A percentile compares a stretch with the other conserved stretches of the same genome.
phyloP scores from a whole-genome alignment of 495 filamentous ascomycete species.

The Hyaloscypha bicolor region DNA sequence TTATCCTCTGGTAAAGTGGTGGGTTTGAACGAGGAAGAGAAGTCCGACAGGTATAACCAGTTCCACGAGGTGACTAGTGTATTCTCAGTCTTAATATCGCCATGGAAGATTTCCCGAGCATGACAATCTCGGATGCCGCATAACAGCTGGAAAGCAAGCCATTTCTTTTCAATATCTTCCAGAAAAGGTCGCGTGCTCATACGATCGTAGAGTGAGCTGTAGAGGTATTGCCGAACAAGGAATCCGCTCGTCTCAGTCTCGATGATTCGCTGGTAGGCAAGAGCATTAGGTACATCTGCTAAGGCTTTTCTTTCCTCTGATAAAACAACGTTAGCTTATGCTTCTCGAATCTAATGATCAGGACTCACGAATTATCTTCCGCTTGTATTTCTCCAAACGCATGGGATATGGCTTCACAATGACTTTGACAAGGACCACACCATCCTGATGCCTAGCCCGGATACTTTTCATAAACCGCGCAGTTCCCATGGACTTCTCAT shows the following conservation, averaged over 20 bases:
- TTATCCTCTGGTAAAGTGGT: slow-evolving; percentile 96
- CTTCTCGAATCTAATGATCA: not conserved
- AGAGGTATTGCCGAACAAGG: slow-evolving; percentile 92
- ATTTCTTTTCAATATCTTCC: slow-evolving; percentile 98
- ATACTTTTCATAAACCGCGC: slow-evolving; percentile 98
- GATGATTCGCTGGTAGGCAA: slow-evolving; percentile 85
- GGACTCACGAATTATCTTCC: slow-evolving; percentile 69
- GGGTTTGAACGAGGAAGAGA: slow-evolving; percentile 93
- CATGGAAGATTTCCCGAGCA: slow-evolving; percentile 86
- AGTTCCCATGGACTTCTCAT: slow-evolving; percentile 90
- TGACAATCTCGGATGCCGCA: slow-evolving; percentile 94
- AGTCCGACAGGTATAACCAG: slow-evolving; percentile 97
- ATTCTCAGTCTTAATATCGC: slow-evolving; percentile 98
- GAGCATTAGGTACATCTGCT: slow-evolving; percentile 84
- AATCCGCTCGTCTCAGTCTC: slow-evolving; percentile 91
- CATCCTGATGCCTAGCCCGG: slow-evolving; percentile 84
- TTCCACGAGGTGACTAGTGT: slow-evolving; percentile 98
- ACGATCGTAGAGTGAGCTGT: slow-evolving; percentile 96
- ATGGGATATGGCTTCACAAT: slow-evolving; percentile 87
- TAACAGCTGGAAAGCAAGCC: slow-evolving; percentile 95
- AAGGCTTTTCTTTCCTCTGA: slow-evolving; percentile 80
- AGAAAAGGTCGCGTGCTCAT: slow-evolving; percentile 96
- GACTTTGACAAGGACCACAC: slow-evolving; percentile 89
- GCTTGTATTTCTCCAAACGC: slow-evolving; percentile 75
- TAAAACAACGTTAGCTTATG: slow-evolving; percentile 1